phyloP scores from a whole-genome alignment of 768 basidiomycete species.

The Termitomyces sp. region DNA sequence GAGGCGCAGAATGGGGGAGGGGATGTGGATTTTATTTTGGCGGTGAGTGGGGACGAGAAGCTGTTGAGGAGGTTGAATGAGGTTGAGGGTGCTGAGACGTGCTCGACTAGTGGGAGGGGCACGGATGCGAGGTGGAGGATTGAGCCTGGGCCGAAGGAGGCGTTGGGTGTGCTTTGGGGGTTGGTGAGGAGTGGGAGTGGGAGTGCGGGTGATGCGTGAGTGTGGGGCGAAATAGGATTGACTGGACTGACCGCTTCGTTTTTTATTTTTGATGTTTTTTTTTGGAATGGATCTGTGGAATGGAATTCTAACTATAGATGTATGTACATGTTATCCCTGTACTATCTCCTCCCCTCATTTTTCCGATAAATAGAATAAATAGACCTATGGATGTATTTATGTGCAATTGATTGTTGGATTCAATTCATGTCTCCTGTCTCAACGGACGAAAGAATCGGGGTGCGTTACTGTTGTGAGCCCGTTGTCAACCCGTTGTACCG shows the following conservation, averaged over 20 bases:
- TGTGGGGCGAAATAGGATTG: too few relatives aligned
- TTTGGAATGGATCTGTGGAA: not conserved
- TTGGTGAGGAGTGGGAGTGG: too few relatives aligned
- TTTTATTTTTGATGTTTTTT: too few relatives aligned
- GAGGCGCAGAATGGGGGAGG: conserved; percentile 13
- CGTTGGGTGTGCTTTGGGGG: conserved; percentile 10
- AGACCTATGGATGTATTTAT: not conserved
- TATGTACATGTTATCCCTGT: too few relatives aligned
- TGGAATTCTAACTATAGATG: not conserved
- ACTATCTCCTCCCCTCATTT: too few relatives aligned
- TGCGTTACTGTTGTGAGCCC: too few relatives aligned
- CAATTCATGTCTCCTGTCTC: too few relatives aligned
- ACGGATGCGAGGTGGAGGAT: conserved; percentile 77
- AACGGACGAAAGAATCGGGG: too few relatives aligned
- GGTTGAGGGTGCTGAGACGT: conserved; percentile 69
- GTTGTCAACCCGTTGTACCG: too few relatives aligned
- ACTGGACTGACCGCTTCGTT: too few relatives aligned
- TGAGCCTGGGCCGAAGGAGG: conserved; percentile 34
- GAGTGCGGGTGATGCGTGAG: not conserved
- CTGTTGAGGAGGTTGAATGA: conserved; percentile 74
- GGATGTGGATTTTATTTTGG: conserved; percentile 60
- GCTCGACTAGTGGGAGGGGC: conserved; percentile 67
- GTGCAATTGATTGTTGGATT: too few relatives aligned
- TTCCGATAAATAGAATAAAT: not conserved
- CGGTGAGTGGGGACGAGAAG: conserved; percentile 76